These are phyloP conservation scores for Favolaschia claudopus DNA, from an alignment of 768 basidiomycete genomes.

Conservation along the genomic window DNA sequence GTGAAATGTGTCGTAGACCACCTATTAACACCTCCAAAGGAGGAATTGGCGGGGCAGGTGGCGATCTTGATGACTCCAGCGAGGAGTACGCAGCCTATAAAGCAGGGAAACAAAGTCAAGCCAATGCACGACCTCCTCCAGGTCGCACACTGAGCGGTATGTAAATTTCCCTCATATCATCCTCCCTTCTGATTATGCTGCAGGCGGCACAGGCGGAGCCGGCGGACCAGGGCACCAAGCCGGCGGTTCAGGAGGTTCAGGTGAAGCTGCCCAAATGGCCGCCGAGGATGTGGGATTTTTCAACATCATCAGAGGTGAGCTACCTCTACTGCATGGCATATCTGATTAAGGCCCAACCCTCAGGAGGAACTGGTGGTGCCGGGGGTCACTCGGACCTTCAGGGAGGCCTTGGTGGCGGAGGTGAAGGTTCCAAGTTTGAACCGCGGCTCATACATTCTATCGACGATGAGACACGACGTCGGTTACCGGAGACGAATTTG, in stretches of 20 bases:
- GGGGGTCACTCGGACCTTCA: neutral
- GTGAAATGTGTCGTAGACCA: neutral
- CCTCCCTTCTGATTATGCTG: neutral
- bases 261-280: neutral
- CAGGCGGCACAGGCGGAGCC: neutral
- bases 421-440: neutral
- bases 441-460: neutral
- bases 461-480: too few species aligned
- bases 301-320: neutral
- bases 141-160: neutral
- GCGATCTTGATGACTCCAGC: neutral
- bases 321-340: neutral
- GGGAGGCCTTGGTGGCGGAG: neutral
- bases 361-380: neutral
- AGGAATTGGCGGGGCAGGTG: neutral
- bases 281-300: neutral
- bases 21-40: neutral
- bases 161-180: neutral
- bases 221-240: neutral
- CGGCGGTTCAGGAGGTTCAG: neutral
- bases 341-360: neutral
- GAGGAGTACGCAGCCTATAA: too few species aligned
- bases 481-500: neutral
- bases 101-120: too few species aligned
- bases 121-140: too few species aligned